Conservation (phyloP, 257 asterid species). For the Misopates orontium region DNA sequence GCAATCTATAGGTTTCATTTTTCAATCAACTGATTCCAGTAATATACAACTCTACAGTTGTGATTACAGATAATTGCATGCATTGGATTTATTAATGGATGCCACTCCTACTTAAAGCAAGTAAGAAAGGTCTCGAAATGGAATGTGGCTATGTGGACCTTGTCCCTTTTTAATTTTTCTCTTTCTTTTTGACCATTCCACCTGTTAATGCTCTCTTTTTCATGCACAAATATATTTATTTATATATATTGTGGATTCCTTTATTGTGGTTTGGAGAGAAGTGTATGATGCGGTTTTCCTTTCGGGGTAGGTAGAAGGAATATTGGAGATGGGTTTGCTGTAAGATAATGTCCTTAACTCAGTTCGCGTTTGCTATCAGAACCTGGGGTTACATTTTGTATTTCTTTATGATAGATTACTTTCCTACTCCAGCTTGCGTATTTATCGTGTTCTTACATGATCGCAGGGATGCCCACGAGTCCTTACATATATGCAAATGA, state of each 20-base stretch:
- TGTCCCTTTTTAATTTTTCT: neutral
- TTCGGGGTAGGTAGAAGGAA: neutral
- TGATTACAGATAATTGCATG: too few species aligned
- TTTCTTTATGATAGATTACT: neutral
- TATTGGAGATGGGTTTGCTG: neutral
- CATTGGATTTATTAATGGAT: too few species aligned
- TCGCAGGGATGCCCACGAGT: slow-evolving; percentile 80
- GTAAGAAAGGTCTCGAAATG: neutral
- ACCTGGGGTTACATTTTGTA: neutral
- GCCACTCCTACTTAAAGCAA: too few species aligned
- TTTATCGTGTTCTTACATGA: slow-evolving; percentile 25
- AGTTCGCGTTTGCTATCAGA: neutral
- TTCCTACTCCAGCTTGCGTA: slow-evolving; percentile 5
- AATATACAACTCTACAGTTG: too few species aligned
- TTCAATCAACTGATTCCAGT: too few species aligned
- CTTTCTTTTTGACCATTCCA: neutral
- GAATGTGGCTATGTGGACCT: neutral
- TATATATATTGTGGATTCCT: neutral
- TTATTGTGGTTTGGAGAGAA: neutral
- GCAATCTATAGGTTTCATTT: too few species aligned
- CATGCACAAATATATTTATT: too few species aligned
- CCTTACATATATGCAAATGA: slow-evolving; percentile 83
- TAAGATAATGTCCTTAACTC: neutral
- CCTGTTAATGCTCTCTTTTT: neutral
- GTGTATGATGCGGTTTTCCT: neutral